A percentile compares a stretch with the other conserved stretches of the same genome.
Conservation (phyloP, 805 yeast genomes). For the Wickerhamomyces queroliae region DNA sequence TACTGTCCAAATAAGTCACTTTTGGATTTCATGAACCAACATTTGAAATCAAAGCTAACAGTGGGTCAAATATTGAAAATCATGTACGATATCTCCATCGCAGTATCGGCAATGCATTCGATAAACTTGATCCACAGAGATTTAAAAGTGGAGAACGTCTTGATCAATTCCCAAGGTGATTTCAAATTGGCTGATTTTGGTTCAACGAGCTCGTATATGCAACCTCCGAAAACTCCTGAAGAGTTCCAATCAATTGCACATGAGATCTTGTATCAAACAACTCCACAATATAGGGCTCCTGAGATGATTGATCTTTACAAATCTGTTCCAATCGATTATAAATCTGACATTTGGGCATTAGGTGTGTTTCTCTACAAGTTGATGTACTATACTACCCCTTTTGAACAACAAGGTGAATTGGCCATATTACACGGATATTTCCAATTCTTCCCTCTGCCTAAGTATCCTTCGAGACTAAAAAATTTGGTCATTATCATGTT, state of each 20-base stretch:
- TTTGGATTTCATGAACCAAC: slow-evolving; percentile 84
- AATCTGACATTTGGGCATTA: slow-evolving; percentile 94
- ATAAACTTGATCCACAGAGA: slow-evolving; percentile 77
- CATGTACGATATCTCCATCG: slow-evolving; percentile 75
- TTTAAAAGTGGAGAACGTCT: slow-evolving; percentile 89
- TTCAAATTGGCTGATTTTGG: slow-evolving; percentile 95
- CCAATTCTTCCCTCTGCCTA: slow-evolving; percentile 67
- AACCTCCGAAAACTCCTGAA: slow-evolving; percentile 70
- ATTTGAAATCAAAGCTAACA: slow-evolving; percentile 69
- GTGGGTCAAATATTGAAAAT: slow-evolving; percentile 78
- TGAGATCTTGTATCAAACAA: slow-evolving; percentile 85
- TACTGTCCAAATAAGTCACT: slow-evolving; percentile 83
- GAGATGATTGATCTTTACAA: slow-evolving; percentile 91
- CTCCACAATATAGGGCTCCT: slow-evolving; percentile 93
- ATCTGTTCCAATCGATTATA: slow-evolving; percentile 82
- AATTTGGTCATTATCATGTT: slow-evolving; percentile 73
- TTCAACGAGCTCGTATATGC: slow-evolving; percentile 64
- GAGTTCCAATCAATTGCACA: slow-evolving; percentile 75
- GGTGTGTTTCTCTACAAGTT: slow-evolving; percentile 89
- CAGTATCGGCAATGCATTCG: slow-evolving; percentile 81
- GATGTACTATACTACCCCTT: slow-evolving; percentile 92
- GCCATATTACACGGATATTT: slow-evolving; percentile 83
- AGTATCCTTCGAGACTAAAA: slow-evolving; percentile 64
- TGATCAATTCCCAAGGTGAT: slow-evolving; percentile 61
- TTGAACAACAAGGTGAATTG: slow-evolving; percentile 76